A percentile compares a stretch with the other conserved stretches of the same genome.
Evolutionary conservation across 805 yeast genomes (phyloP).

Genomic region (Citeromyces matritensis): DNA sequence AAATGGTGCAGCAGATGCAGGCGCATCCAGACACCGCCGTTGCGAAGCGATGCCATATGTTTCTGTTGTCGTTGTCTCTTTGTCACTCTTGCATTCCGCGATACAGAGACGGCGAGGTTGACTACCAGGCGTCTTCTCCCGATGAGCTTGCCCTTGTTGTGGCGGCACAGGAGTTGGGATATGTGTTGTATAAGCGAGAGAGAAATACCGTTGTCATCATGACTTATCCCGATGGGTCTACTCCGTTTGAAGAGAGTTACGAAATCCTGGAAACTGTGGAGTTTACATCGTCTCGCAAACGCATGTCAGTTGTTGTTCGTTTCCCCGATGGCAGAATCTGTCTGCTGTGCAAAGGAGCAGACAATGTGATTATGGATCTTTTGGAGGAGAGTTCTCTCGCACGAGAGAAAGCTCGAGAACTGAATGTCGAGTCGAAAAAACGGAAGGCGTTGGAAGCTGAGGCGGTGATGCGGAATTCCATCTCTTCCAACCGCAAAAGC

Average conservation of each 20-base stretch:
- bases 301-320: slow-evolving; percentile 81
- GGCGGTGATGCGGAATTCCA: slow-evolving; percentile 25
- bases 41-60: slow-evolving; percentile 62
- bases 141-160: slow-evolving; percentile 89
- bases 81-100: slow-evolving; percentile 88
- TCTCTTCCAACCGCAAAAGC: slow-evolving; percentile 13
- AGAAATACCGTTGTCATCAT: slow-evolving; percentile 48
- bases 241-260: slow-evolving; percentile 52
- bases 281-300: slow-evolving; percentile 74
- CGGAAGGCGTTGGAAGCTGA: slow-evolving; percentile 75
- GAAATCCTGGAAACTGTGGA: slow-evolving; percentile 72
- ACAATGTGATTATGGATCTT: slow-evolving; percentile 71
- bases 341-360: slow-evolving; percentile 90
- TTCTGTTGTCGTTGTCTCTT: slow-evolving; percentile 66
- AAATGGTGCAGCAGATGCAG: slow-evolving; percentile 52
- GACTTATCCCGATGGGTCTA: slow-evolving; percentile 66
- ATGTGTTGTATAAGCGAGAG: slow-evolving; percentile 58
- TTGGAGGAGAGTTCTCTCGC: slow-evolving; percentile 48
- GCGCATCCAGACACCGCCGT: slow-evolving; percentile 53
- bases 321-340: slow-evolving; percentile 68
- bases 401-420: slow-evolving; percentile 44
- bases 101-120: slow-evolving; percentile 33
- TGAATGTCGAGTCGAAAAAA: slow-evolving; percentile 36
- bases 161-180: slow-evolving; percentile 94
- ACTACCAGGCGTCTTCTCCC: slow-evolving; percentile 90